Percentiles rank a stretch among this genome's conserved stretches.
phyloP scores from a whole-genome alignment of 2,329 filamentous ascomycete genomes.

The Aspergillus pseudotamarii region DNA sequence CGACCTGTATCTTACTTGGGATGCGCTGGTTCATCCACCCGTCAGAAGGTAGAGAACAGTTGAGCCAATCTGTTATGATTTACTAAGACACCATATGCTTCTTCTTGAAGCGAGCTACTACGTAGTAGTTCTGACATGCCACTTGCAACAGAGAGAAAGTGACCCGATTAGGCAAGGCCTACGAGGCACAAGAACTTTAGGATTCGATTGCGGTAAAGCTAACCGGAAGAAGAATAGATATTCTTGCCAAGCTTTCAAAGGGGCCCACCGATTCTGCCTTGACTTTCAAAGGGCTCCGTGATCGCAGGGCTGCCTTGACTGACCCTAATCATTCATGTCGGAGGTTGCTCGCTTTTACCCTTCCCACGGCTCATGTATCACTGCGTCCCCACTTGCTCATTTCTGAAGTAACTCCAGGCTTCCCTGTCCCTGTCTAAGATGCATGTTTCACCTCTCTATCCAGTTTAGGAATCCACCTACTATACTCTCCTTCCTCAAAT shows the following conservation, averaged over 20 bases:
- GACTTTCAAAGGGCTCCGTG: not conserved
- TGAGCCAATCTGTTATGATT: not conserved
- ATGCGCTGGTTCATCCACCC: not conserved
- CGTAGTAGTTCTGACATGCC: too few relatives aligned
- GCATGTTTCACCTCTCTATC: not conserved
- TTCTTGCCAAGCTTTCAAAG: not conserved
- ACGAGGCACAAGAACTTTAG: not conserved
- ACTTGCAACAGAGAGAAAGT: too few relatives aligned
- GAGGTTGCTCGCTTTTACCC: not conserved
- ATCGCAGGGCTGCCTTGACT: not conserved
- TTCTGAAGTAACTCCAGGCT: not conserved
- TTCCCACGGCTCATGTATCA: not conserved
- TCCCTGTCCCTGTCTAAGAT: not conserved
- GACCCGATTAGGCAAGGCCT: not conserved
- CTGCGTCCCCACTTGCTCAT: not conserved
- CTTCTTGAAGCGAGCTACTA: too few relatives aligned
- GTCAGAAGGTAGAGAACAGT: not conserved
- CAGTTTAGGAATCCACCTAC: not conserved
- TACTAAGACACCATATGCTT: not conserved
- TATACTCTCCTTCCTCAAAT: not conserved
- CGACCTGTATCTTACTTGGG: not conserved
- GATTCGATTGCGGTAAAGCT: not conserved
- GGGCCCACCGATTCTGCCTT: not conserved
- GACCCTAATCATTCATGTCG: not conserved
- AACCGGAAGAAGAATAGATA: not conserved